Conservation (phyloP, 352 stramenopile species). For the Aphanomyces euteiches region DNA sequence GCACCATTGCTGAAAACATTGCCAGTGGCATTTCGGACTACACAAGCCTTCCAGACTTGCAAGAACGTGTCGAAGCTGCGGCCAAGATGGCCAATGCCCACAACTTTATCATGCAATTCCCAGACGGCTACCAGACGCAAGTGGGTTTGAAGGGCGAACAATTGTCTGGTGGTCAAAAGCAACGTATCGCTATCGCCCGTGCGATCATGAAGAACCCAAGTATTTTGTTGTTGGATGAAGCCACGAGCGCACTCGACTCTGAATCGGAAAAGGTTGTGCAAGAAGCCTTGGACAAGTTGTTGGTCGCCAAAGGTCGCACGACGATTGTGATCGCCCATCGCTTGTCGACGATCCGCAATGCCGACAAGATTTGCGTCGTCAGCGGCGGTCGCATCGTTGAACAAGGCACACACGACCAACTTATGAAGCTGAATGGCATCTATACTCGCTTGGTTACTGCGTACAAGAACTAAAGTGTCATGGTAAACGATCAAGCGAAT, state of each 20-base stretch:
- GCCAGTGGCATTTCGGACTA: background rate
- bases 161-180: constrained; percentile 42
- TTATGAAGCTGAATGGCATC: constrained; percentile 33
- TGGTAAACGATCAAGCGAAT: too few relatives aligned
- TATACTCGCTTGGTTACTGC: constrained; percentile 33
- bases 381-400: constrained; percentile 30
- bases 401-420: constrained; percentile 30
- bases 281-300: constrained; percentile 60
- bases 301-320: constrained; percentile 33
- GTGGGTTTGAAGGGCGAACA: background rate
- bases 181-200: constrained; percentile 43
- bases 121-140: background rate
- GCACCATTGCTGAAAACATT: constrained; percentile 33
- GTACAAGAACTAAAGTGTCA: too few relatives aligned
- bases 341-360: constrained; percentile 69
- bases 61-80: background rate
- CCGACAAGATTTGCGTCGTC: constrained; percentile 44
- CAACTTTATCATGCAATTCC: constrained; percentile 32
- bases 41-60: background rate
- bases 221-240: constrained; percentile 42
- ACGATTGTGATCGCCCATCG: constrained; percentile 78
- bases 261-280: constrained; percentile 82
- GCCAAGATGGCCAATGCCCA: constrained; percentile 43
- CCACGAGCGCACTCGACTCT: background rate
- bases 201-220: constrained; percentile 42